Evolutionary conservation across 169 alveolate genomes (phyloP), one percentile per base, ranked within the genome.

Genomic region (Plasmodium coatneyi): DNA sequence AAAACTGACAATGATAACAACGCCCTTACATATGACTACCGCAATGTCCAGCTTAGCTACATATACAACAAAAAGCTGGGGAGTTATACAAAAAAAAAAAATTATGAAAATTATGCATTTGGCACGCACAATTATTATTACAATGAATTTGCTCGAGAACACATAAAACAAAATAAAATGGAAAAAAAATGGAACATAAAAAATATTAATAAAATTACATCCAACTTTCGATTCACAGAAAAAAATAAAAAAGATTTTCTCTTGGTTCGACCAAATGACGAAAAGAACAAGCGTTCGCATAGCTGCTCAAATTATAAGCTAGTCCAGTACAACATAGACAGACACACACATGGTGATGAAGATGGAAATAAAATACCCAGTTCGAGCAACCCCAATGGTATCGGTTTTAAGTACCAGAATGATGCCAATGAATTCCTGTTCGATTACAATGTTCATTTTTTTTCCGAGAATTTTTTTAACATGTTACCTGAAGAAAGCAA

Each of bases 151-250:
- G n/a, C 36, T 32, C 22, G 76, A 22, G 76, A 82, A 54, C 43
- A 82, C 43, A 41, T 52, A 14, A 82, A 39, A 9, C 5, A 19
- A 6, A n/a, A 82, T 49, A 82, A 82, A 52, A n/a, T 56, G 14
- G 90, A 82, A 3, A 54, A 54, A 54, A 82, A 10, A 25, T 82
- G 79, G 90, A 56, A 82, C 0, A 28, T 81, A 19, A 81, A 81
- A 81, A 81, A 81, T 81, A 82, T 82, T 16, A 82, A 82, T 56
- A 82, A 82, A 32, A 16, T 82, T 52, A 82, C 76, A 5, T 81
- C 89, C 6, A 81, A 81, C 41, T 36, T 12, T 12, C 30, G 52
- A 81, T 36, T 3, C 16, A 1, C 76, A 71, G 60, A 22, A 30
- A 84, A 84, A 52, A 84, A 84, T 84, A 32, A 14, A 70, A 72